These are phyloP conservation scores for Loxodes magnus DNA, from an alignment of 73 alveolate species.

Conservation along the genomic window DNA sequence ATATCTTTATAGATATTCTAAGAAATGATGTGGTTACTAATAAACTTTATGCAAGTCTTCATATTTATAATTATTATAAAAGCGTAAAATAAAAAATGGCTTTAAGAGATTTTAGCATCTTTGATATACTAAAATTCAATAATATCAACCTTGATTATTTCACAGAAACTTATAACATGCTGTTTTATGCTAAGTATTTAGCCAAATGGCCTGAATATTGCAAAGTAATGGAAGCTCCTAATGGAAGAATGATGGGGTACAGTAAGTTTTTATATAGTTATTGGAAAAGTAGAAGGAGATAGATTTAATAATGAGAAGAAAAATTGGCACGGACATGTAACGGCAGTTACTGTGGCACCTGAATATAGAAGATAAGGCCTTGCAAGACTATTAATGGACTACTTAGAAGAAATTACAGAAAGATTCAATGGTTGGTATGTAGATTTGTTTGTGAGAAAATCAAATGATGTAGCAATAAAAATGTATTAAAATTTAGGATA, in stretches of 20 bases:
- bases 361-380: slow-evolving; percentile 94
- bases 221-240: slow-evolving; percentile 68
- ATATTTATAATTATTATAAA: too few species aligned
- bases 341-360: slow-evolving; percentile 99
- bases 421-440: slow-evolving; percentile 92
- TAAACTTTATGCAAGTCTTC: too few species aligned
- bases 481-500: slow-evolving; percentile 91
- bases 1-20: too few species aligned
- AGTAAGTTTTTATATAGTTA: slow-evolving; percentile 24
- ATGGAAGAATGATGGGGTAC: slow-evolving; percentile 86
- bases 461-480: slow-evolving; percentile 85
- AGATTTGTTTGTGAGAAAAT: slow-evolving; percentile 90
- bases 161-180: slow-evolving; percentile 84
- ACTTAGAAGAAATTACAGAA: slow-evolving; percentile 86
- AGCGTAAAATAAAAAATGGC: slow-evolving; percentile 56
- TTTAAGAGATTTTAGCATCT: slow-evolving; percentile 69
- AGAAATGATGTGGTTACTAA: too few species aligned
- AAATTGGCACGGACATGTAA: slow-evolving; percentile 98
- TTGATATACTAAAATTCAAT: slow-evolving; percentile 85
- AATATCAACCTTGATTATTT: slow-evolving; percentile 85
- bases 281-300: slow-evolving; percentile 97
- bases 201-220: slow-evolving; percentile 91
- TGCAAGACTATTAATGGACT: slow-evolving; percentile 90
- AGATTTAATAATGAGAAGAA: slow-evolving; percentile 61
- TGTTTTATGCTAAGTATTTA: slow-evolving; percentile 86